phyloP scores from a whole-genome alignment of 1,139 yeast species.

The Yamadazyma sp. region DNA sequence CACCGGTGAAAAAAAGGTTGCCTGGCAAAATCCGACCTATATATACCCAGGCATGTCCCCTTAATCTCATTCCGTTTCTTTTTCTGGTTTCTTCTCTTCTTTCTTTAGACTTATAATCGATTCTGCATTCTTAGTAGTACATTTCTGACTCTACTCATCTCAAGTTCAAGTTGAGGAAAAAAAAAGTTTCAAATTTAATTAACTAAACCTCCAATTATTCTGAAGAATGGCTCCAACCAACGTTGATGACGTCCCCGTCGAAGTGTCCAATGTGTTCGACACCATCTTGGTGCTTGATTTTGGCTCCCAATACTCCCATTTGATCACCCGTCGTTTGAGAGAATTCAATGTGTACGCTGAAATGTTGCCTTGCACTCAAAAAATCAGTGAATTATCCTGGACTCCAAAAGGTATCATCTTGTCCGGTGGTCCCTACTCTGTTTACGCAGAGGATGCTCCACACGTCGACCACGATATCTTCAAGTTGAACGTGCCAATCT shows the following conservation, averaged over 20 bases:
- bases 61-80: background rate
- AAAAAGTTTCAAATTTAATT: background rate
- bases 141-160: slow-evolving; percentile 7
- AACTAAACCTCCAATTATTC: background rate
- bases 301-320: slow-evolving; percentile 97
- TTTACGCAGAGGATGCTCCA: slow-evolving; percentile 91
- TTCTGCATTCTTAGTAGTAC: background rate
- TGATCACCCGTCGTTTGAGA: slow-evolving; percentile 95
- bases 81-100: background rate
- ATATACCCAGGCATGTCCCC: background rate
- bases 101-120: background rate
- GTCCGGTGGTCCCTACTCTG: slow-evolving; percentile 98
- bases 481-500: slow-evolving; percentile 86
- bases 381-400: slow-evolving; percentile 87
- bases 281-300: slow-evolving; percentile 96
- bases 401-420: slow-evolving; percentile 95
- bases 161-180: slow-evolving; percentile 3
- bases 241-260: slow-evolving; percentile 41
- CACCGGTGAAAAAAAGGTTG: background rate
- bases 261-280: slow-evolving; percentile 85
- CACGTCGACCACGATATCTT: slow-evolving; percentile 95
- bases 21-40: background rate
- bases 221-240: slow-evolving; percentile 2
- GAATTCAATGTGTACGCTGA: slow-evolving; percentile 98
- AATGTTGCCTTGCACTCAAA: slow-evolving; percentile 98